A percentile compares a stretch with the other conserved stretches of the same genome.
Evolutionary conservation across 2,329 filamentous ascomycete genomes (phyloP).

Genomic region (Clonostachys sp.): DNA sequence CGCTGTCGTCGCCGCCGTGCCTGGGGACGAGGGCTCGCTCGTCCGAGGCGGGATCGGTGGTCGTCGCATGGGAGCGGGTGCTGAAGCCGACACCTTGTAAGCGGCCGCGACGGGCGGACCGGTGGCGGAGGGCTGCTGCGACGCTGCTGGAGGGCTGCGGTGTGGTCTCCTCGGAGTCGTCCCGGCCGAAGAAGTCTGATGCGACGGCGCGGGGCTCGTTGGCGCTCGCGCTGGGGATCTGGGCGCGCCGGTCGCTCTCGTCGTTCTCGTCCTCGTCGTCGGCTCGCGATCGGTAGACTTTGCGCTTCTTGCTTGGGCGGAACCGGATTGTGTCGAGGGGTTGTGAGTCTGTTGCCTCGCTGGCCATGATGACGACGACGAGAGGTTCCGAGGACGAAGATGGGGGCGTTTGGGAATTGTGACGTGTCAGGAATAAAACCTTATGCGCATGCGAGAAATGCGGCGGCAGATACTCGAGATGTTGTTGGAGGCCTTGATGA

Average conservation of each 20-base stretch:
- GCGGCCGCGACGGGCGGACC: constrained; percentile 44
- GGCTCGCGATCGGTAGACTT: constrained; percentile 49
- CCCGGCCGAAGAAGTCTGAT: constrained; percentile 3
- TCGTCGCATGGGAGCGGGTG: constrained; percentile 15
- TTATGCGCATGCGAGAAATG: too few relatives aligned
- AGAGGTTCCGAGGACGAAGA: neutral
- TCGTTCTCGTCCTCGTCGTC: constrained; percentile 6
- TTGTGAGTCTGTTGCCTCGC: constrained; percentile 11
- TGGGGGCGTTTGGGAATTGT: neutral
- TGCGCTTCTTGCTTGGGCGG: constrained; percentile 54
- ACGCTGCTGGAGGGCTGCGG: constrained; percentile 26
- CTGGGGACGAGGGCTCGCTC: constrained; percentile 26
- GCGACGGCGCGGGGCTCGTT: neutral
- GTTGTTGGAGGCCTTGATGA: too few relatives aligned
- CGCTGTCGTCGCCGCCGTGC: constrained; percentile 8
- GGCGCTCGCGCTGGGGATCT: neutral
- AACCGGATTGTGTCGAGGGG: constrained; percentile 36
- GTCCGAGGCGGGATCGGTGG: constrained; percentile 13
- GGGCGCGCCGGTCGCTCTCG: neutral
- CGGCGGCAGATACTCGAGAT: too few relatives aligned
- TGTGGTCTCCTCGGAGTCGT: constrained; percentile 5
- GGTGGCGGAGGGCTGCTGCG: constrained; percentile 45
- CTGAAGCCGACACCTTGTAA: constrained; percentile 54
- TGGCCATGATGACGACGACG: constrained; percentile 10
- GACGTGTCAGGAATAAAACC: neutral